Percentiles rank a stretch among this genome's conserved stretches.
These are phyloP conservation scores for Phytophthora kernoviae DNA, from an alignment of 352 stramenopile genomes.

Conservation along the genomic window DNA sequence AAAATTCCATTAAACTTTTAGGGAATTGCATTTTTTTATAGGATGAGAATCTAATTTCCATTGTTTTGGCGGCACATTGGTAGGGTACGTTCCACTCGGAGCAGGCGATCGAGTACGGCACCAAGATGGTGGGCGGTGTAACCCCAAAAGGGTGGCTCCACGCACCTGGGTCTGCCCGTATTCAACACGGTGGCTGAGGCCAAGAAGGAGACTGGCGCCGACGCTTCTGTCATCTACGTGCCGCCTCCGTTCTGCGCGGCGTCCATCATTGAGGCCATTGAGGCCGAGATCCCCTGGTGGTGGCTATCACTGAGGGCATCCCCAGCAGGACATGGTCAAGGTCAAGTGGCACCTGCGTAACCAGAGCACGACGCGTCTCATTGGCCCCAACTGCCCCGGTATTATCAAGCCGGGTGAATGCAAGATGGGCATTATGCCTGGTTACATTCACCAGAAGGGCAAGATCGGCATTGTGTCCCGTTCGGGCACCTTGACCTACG, in stretches of 20 bases:
- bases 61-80: too few relatives aligned
- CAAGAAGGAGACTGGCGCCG: slow-evolving; percentile 88
- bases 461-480: slow-evolving; percentile 99
- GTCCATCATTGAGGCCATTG: slow-evolving; percentile 99
- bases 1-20: slow-evolving; percentile 10
- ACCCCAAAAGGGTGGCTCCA: slow-evolving; percentile 98
- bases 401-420: slow-evolving; percentile 99
- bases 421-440: slow-evolving; percentile 99
- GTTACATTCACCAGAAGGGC: slow-evolving; percentile 98
- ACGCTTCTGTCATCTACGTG: slow-evolving; percentile 99
- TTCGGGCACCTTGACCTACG: slow-evolving; percentile 98
- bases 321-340: slow-evolving; percentile 99
- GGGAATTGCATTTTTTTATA: slow-evolving; percentile 10
- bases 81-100: slow-evolving; percentile 99
- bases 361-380: slow-evolving; percentile 96
- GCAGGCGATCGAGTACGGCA: slow-evolving; percentile 99
- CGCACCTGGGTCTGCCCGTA: slow-evolving; percentile 98
- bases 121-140: slow-evolving; percentile 99
- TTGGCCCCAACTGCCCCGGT: slow-evolving; percentile 99
- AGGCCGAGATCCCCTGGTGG: slow-evolving; percentile 96
- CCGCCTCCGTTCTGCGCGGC: slow-evolving; percentile 97
- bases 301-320: slow-evolving; percentile 99
- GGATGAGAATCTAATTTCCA: too few relatives aligned
- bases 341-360: slow-evolving; percentile 95
- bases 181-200: slow-evolving; percentile 96